Conservation (phyloP, 2,329 filamentous ascomycete genomes). For the Ascochyta pisi region DNA sequence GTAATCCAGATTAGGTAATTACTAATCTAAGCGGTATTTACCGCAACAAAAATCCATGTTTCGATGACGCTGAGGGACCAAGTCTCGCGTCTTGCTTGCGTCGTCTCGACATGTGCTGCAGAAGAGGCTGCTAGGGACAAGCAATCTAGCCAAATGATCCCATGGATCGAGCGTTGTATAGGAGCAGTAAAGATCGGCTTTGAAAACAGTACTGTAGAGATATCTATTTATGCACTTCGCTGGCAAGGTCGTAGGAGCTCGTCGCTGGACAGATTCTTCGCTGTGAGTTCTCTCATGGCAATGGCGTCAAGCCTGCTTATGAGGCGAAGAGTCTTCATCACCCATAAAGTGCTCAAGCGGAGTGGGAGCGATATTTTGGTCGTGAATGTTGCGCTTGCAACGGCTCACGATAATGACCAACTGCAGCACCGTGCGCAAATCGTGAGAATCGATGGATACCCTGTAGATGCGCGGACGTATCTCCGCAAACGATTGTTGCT, state of each 20-base stretch:
- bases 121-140: neutral
- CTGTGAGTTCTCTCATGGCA: too few species aligned
- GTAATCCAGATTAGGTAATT: too few species aligned
- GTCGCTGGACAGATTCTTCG: too few species aligned
- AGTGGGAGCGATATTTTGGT: neutral
- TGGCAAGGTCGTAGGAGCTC: neutral
- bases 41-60: too few species aligned
- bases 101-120: neutral
- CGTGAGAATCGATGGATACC: neutral
- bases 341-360: neutral
- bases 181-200: neutral
- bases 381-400: neutral
- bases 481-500: neutral
- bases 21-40: too few species aligned
- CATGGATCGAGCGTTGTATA: neutral
- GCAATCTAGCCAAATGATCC: neutral
- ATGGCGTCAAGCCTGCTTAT: too few species aligned
- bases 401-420: neutral
- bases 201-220: neutral
- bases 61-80: neutral
- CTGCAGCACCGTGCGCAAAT: constrained; percentile 2
- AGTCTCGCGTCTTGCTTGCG: neutral
- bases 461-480: neutral
- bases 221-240: neutral
- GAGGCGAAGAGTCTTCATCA: neutral